These are phyloP conservation scores for Tilletia caries DNA, from an alignment of 1,284 basidiomycete genomes.

Conservation along the genomic window DNA sequence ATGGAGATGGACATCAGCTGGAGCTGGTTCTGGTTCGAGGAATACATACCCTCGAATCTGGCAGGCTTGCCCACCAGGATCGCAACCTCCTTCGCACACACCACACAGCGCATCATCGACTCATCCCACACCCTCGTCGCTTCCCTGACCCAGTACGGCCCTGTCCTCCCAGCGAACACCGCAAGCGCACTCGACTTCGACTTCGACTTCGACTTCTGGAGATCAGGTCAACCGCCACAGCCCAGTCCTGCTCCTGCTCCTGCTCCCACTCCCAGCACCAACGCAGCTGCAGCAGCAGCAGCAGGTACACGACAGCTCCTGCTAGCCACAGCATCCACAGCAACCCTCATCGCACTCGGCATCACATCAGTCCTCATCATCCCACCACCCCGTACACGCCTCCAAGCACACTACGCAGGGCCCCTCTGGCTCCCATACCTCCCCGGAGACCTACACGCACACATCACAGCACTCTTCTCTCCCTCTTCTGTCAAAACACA, in stretches of 20 bases:
- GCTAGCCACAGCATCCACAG: neutral
- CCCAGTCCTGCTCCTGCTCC: neutral
- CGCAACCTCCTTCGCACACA: neutral
- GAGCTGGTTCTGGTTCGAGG: conserved; percentile 46
- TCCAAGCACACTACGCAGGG: conserved; percentile 1
- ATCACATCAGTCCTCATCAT: neutral
- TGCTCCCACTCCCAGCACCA: neutral
- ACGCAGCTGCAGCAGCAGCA: neutral
- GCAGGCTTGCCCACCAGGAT: neutral
- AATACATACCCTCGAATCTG: conserved; percentile 31
- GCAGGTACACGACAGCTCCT: neutral
- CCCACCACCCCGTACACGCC: conserved; percentile 1
- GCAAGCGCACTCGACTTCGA: neutral
- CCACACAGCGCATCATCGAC: conserved; percentile 3
- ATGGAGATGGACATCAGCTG: conserved; percentile 40
- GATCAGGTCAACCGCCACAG: neutral
- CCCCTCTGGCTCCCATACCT: conserved; percentile 5
- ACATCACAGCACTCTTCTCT: too few species aligned
- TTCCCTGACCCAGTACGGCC: conserved; percentile 1
- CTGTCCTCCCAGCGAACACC: conserved; percentile 2
- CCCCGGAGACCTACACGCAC: neutral
- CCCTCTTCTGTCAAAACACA: neutral
- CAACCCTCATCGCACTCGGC: conserved; percentile 1
- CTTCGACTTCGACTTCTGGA: neutral
- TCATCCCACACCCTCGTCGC: neutral